Base-by-base conservation (phyloP, 2,329 filamentous ascomycete species). In the Aspergillus tamarii region DNA sequence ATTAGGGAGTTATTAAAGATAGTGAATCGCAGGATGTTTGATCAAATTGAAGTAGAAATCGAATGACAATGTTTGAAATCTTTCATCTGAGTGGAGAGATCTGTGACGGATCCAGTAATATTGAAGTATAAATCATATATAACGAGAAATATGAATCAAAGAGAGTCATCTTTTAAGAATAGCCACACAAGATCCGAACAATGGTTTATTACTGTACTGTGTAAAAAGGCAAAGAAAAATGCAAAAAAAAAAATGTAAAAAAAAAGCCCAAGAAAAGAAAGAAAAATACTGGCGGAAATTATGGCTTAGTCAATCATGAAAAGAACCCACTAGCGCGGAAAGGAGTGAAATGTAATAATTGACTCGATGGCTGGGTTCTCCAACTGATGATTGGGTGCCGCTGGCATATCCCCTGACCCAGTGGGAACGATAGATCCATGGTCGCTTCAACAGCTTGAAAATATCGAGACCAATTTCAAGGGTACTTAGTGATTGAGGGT, bases 201-300 rank as follows among this genome's bases (percentile, higher is more conserved):
- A 10, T 28, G 21, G 46, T 19, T 50, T 50, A 50, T 28, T 9
- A 32, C 28, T 52, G n/a, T 32, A 34, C 32, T 34, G 32, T 12
- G 11, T 34, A 52, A 6, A 59, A 56, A 46, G 30, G 55, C 46
- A 54, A 26, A 46, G 28, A 41, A 30, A 50, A n/a, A 52, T 34
- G 45, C 30, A 7, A 34, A 55, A 55, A 30, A 60, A 28, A 62
- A 55, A n/a, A n/a, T n/a, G 28, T 12, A 26, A 50, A 58, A 26
- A 39, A 32, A 58, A 3, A n/a, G n/a, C n/a, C n/a, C 7, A 43
- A 12, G 48, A 41, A 36, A 45, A 53, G 45, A 53, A 14, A 41
- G 14, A 46, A 57, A 39, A 14, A 57, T 21, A 39, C 11, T 26
- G 28, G 14, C 32, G 28, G 34, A 41, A 41, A 41, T 12, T 26